These are phyloP conservation scores for Geranium brycei DNA, from an alignment of 345 rosid species.

Conservation along the genomic window DNA sequence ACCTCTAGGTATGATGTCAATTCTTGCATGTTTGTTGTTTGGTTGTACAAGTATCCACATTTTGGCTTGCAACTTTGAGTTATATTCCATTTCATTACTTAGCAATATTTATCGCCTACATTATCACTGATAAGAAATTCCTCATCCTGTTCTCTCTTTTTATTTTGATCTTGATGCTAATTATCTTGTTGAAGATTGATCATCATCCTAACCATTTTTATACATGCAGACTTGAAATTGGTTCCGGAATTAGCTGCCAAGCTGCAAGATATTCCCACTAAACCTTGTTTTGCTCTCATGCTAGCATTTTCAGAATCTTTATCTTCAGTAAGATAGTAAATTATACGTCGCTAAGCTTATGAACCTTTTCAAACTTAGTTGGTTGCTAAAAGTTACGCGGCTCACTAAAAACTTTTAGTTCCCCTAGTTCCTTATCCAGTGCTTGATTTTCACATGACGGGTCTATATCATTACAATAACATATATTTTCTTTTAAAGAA, in stretches of 20 bases:
- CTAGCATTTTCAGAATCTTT: slow-evolving; percentile 68
- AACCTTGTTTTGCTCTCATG: slow-evolving; percentile 75
- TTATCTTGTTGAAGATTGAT: neutral
- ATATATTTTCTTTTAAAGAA: too few species aligned
- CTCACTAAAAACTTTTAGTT: too few species aligned
- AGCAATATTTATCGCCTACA: neutral
- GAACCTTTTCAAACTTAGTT: neutral
- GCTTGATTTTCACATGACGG: too few species aligned
- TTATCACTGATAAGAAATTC: neutral
- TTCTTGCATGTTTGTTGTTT: neutral
- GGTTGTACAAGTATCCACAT: neutral
- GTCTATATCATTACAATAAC: too few species aligned
- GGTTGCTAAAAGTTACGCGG: neutral
- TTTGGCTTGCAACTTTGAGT: neutral
- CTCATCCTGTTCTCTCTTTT: too few species aligned
- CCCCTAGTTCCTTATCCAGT: too few species aligned
- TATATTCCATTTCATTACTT: neutral
- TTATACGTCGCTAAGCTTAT: slow-evolving; percentile 2
- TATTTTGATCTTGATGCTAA: too few species aligned
- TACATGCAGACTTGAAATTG: slow-evolving; percentile 44
- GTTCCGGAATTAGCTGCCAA: slow-evolving; percentile 35
- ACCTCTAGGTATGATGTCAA: slow-evolving; percentile 41
- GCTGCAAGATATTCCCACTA: slow-evolving; percentile 50
- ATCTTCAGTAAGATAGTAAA: slow-evolving; percentile 36
- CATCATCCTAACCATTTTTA: neutral